A percentile compares a stretch with the other conserved stretches of the same genome.
Evolutionary conservation across 2,329 filamentous ascomycete genomes (phyloP).

Genomic region (Botryotinia convoluta): DNA sequence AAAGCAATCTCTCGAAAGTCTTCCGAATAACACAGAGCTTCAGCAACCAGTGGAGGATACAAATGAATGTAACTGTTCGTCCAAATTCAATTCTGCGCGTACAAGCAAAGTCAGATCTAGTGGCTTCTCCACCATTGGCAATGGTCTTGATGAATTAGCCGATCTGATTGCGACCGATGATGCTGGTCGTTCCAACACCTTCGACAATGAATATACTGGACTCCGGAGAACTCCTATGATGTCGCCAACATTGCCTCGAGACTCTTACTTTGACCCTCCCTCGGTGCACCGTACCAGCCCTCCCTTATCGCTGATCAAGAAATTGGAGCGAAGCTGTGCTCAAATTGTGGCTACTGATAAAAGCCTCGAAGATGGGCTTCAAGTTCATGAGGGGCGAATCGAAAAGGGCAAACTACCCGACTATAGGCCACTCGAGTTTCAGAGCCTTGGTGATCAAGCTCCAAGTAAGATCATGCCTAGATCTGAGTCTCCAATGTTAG

Average conservation of each 20-base stretch:
- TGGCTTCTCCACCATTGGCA: slow-evolving; percentile 24
- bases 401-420: slow-evolving; percentile 7
- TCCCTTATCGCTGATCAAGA: slow-evolving; percentile 22
- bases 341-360: not conserved
- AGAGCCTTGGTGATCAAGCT: slow-evolving; percentile 28
- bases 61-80: not conserved
- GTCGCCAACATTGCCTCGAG: slow-evolving; percentile 28
- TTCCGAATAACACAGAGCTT: not conserved
- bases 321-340: not conserved
- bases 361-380: not conserved
- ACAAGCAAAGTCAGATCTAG: slow-evolving; percentile 21
- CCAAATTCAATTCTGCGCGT: not conserved
- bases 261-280: slow-evolving; percentile 17
- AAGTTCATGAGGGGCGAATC: slow-evolving; percentile 5
- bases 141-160: slow-evolving; percentile 25
- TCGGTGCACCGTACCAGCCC: slow-evolving; percentile 13
- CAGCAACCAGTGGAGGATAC: not conserved
- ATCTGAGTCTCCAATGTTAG: slow-evolving; percentile 35
- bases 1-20: not conserved
- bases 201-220: slow-evolving; percentile 2
- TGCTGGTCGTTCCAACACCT: slow-evolving; percentile 16
- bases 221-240: slow-evolving; percentile 24
- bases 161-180: slow-evolving; percentile 24
- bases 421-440: slow-evolving; percentile 20
- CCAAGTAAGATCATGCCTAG: slow-evolving; percentile 29